These are phyloP conservation scores for Phtheirospermum japonicum DNA, from an alignment of 257 asterid genomes.

Conservation along the genomic window DNA sequence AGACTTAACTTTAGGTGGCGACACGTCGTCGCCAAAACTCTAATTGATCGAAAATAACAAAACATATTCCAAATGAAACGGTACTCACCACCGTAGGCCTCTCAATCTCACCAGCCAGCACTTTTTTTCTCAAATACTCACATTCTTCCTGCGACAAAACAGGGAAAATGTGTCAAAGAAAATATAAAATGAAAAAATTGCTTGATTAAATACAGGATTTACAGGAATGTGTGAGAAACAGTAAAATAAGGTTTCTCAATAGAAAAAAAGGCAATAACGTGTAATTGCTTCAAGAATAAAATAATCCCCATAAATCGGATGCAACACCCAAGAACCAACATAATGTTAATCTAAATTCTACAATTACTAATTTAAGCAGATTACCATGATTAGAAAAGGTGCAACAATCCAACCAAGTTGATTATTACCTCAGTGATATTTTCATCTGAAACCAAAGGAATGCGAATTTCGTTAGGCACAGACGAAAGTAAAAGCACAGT, in stretches of 20 bases:
- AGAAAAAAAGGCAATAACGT: no score
- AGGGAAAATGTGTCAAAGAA: constrained; percentile 15
- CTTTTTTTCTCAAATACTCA: constrained; percentile 47
- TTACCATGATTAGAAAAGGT: background rate
- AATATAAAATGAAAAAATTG: no score
- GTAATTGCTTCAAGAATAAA: no score
- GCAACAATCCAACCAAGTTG: constrained; percentile 14
- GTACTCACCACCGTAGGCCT: constrained; percentile 74
- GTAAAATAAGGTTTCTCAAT: no score
- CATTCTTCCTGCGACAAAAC: constrained; percentile 66
- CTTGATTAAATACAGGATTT: constrained; percentile 3
- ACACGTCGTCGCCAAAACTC: background rate
- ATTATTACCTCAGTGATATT: constrained; percentile 49
- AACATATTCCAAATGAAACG: constrained; percentile 6
- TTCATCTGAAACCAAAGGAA: constrained; percentile 44
- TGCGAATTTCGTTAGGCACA: no score
- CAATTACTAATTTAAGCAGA: background rate
- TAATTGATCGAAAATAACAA: background rate
- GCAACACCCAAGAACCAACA: constrained; percentile 27
- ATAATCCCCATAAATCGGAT: no score
- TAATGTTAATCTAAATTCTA: background rate
- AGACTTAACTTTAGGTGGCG: no score
- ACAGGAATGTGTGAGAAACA: background rate
- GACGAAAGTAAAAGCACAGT: no score
- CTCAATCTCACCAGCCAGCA: constrained; percentile 53